Base-by-base conservation (phyloP, 2,329 filamentous ascomycete species). In the Monosporascus sp. region DNA sequence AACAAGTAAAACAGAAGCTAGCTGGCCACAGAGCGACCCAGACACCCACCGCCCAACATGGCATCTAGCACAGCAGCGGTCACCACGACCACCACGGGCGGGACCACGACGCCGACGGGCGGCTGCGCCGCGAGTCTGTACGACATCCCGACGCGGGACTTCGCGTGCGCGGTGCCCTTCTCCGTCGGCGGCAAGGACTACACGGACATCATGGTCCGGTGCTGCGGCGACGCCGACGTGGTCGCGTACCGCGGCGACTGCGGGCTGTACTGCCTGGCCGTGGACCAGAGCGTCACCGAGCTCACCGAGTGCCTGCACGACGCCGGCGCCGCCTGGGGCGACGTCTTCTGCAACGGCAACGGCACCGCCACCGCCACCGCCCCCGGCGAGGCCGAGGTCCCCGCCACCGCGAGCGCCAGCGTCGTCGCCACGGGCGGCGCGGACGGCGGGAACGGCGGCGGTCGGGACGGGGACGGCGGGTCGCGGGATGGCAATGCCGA, bases 191-290 rank as follows among this genome's bases (percentile, higher is more conserved):
- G 63, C 56, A 63, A 65, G 5, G 74, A 76, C 58, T 65, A 74
- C 66, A 69, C 72, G 50, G 66, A 71, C 38, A 68, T 75, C 55
- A 72, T 78, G 70, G 54, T 68, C 41, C 59, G 65, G 22, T 80
- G 78, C 72, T 80, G 78, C 61, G 67, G 69, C 11, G 58, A 68
- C 9, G 73, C 76, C 50, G 63, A 71, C 22, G 68, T 79, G 28
- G 64, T 74, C 48, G 66, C 66, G 58, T 80, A 79, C 72, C 68
- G 74, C 61, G 60, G 72, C 62, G 65, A 71, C 60, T 80, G 78
- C 68, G 75, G 74, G 17, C 60, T 79, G 55, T 80, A 79, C 74
- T 80, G 78, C 60, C 72, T 74, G 17, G 74, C 73, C 0, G 63
- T 67, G 41, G 72, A 62, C 44, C 74, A 77, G 57, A 65, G 59